These are phyloP conservation scores for Rutidosis leptorrhynchoides DNA, from an alignment of 129 eudicot species.

Conservation along the genomic window DNA sequence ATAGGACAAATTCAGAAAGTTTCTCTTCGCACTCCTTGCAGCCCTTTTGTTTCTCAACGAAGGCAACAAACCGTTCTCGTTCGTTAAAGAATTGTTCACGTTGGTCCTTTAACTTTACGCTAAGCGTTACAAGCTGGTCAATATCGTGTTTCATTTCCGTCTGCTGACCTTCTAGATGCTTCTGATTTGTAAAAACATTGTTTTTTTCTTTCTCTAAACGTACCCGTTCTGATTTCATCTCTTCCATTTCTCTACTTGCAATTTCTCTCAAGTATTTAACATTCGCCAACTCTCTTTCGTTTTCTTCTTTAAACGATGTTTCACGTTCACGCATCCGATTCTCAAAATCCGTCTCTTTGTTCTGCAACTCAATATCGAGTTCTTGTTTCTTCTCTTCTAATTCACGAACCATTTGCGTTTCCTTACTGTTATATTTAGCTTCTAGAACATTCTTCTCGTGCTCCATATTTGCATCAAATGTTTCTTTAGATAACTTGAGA, in stretches of 20 bases:
- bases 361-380: conserved; percentile 58
- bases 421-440: conserved; percentile 55
- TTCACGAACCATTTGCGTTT: conserved; percentile 59
- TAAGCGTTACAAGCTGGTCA: conserved; percentile 68
- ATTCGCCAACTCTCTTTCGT: conserved; percentile 54
- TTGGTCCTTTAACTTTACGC: conserved; percentile 81
- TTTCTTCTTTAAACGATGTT: conserved; percentile 64
- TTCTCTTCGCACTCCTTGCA: conserved; percentile 74
- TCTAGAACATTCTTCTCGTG: conserved; percentile 54
- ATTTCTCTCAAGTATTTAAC: conserved; percentile 56
- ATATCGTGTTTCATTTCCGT: conserved; percentile 77
- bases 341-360: conserved; percentile 56
- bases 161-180: conserved; percentile 67
- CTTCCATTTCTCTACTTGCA: conserved; percentile 77
- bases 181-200: conserved; percentile 56
- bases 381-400: conserved; percentile 69
- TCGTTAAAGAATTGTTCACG: conserved; percentile 82
- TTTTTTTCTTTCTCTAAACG: conserved; percentile 60
- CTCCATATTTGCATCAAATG: conserved; percentile 78
- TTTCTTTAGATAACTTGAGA: conserved; percentile 60
- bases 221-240: conserved; percentile 62
- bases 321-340: conserved; percentile 46
- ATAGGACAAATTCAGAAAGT: conserved; percentile 57
- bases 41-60: conserved; percentile 65
- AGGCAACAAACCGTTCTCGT: conserved; percentile 72